A percentile compares a stretch with the other conserved stretches of the same genome.
These are phyloP conservation scores for Cyathus striatus DNA, from an alignment of 768 basidiomycete species.

Conservation along the genomic window DNA sequence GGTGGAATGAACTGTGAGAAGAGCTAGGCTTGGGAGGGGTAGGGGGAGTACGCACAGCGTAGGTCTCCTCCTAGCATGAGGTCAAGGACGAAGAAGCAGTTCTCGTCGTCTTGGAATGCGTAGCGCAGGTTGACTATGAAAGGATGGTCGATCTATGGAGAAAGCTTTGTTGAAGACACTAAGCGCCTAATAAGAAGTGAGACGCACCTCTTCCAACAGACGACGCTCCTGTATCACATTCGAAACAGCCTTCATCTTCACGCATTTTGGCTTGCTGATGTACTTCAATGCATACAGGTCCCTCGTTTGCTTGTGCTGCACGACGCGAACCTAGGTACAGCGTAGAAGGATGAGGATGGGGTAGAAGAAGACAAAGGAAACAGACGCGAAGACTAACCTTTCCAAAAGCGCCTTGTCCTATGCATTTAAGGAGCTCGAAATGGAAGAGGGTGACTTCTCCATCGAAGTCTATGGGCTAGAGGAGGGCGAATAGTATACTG, in stretches of 20 bases:
- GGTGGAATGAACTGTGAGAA: background rate
- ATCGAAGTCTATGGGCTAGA: constrained; percentile 92
- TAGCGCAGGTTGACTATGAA: background rate
- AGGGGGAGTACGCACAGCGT: background rate
- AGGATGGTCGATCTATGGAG: background rate
- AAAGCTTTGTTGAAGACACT: constrained; percentile 3
- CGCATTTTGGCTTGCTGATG: constrained; percentile 97
- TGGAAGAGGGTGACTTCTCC: constrained; percentile 96
- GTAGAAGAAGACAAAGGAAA: constrained; percentile 2
- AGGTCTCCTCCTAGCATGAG: background rate
- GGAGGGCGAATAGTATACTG: too few species aligned
- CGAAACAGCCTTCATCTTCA: constrained; percentile 97
- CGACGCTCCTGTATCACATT: constrained; percentile 97
- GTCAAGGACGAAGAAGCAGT: background rate
- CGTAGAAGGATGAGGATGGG: constrained; percentile 5
- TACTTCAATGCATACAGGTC: constrained; percentile 97
- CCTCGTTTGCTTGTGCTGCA: constrained; percentile 97
- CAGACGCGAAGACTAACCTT: too few species aligned
- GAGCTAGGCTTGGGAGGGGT: background rate
- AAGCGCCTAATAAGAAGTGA: constrained; percentile 5
- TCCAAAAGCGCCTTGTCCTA: constrained; percentile 99
- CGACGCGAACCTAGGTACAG: constrained; percentile 82
- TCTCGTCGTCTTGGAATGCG: background rate
- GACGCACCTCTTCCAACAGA: constrained; percentile 96
- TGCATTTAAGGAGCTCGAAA: constrained; percentile 88